phyloP scores from a whole-genome alignment of 495 filamentous ascomycete genomes.

The Xylaria telfairii region DNA sequence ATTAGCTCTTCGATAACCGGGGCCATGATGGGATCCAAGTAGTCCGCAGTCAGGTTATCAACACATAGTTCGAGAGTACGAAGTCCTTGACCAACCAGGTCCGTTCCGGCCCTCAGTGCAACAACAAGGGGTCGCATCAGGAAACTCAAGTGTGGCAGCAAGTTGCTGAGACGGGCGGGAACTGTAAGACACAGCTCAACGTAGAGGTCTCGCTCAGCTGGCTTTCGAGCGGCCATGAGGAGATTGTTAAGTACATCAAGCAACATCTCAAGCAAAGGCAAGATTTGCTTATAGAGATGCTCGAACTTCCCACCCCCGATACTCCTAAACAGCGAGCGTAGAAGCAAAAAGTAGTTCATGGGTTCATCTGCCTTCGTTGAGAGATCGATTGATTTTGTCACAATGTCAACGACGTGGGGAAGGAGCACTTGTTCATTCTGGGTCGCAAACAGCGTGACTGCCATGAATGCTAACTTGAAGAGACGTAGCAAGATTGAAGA shows the following conservation, averaged over 20 bases:
- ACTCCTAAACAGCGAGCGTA: slow-evolving; percentile 91
- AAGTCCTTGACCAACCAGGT: slow-evolving; percentile 92
- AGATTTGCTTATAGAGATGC: slow-evolving; percentile 95
- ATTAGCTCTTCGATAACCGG: slow-evolving; percentile 98
- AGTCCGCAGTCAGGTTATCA: slow-evolving; percentile 97
- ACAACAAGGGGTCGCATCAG: slow-evolving; percentile 97
- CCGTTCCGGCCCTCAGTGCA: slow-evolving; percentile 86
- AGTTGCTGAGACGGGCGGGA: slow-evolving; percentile 90
- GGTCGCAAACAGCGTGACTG: slow-evolving; percentile 90
- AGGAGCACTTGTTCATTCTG: slow-evolving; percentile 96
- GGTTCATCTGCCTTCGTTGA: slow-evolving; percentile 95
- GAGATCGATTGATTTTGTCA: slow-evolving; percentile 93
- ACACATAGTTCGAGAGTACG: slow-evolving; percentile 96
- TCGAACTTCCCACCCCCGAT: slow-evolving; percentile 98
- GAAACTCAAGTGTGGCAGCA: slow-evolving; percentile 95
- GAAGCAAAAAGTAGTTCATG: slow-evolving; percentile 96
- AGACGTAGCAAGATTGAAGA: slow-evolving; percentile 90
- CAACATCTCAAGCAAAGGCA: slow-evolving; percentile 95
- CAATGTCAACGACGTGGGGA: slow-evolving; percentile 94
- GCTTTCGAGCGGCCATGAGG: slow-evolving; percentile 84
- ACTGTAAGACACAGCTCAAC: slow-evolving; percentile 97
- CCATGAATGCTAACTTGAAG: slow-evolving; percentile 99
- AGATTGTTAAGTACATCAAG: slow-evolving; percentile 96
- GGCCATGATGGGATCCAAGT: slow-evolving; percentile 98
- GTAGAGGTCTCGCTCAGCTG: slow-evolving; percentile 90